Percentiles rank a stretch among this genome's conserved stretches.
Conservation (phyloP, 1,284 basidiomycete genomes). For the Inonotus obliquus region DNA sequence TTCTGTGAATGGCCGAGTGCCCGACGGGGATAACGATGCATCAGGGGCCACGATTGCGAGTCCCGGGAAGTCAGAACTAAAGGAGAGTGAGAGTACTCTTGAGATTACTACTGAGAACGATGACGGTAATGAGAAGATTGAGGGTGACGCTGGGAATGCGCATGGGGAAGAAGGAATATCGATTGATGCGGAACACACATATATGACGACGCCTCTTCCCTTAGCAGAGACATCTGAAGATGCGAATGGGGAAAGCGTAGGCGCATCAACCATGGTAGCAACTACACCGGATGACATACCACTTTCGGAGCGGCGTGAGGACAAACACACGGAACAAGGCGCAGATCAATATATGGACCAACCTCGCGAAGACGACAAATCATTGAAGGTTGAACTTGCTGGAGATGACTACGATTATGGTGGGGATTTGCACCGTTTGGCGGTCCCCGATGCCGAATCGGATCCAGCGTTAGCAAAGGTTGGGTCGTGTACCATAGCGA, state of each 20-base stretch:
- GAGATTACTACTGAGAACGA: background rate
- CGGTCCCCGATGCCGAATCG: background rate
- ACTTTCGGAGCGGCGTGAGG: background rate
- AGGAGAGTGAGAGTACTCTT: background rate
- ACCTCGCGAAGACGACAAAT: background rate
- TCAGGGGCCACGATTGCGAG: background rate
- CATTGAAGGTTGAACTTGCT: background rate
- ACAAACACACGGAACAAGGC: background rate
- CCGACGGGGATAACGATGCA: background rate
- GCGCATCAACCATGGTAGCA: background rate
- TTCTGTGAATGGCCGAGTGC: background rate
- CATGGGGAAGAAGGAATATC: constrained; percentile 1
- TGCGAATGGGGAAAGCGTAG: background rate
- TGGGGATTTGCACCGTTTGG: background rate
- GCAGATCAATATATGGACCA: background rate
- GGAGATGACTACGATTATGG: background rate
- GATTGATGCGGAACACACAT: background rate
- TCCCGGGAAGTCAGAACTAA: background rate
- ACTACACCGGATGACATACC: background rate
- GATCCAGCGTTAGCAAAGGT: background rate
- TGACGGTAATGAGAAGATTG: background rate
- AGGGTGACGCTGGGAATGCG: background rate
- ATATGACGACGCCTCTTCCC: background rate
- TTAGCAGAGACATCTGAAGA: background rate
- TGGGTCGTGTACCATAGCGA: background rate